Evolutionary conservation across 495 filamentous ascomycete species (phyloP).

Genomic region (Staphylotrichum tortipilum): DNA sequence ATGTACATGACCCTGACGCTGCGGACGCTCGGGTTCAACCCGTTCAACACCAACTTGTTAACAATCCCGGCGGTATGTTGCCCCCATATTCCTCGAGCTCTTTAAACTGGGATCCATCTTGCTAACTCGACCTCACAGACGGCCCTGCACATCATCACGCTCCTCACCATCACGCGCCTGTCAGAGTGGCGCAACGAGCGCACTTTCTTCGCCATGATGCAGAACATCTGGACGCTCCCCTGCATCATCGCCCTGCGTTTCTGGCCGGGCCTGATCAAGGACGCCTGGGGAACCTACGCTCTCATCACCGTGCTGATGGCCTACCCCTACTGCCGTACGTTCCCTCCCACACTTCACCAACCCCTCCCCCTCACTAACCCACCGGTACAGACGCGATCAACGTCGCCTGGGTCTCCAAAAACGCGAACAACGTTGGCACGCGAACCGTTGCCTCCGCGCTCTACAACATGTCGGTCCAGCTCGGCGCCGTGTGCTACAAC

Average conservation of each 20-base stretch:
- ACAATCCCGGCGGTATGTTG: slow-evolving; percentile 46
- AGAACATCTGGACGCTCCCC: slow-evolving; percentile 34
- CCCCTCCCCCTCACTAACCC: neutral
- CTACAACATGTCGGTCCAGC: slow-evolving; percentile 46
- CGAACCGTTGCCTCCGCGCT: slow-evolving; percentile 53
- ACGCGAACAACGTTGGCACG: slow-evolving; percentile 46
- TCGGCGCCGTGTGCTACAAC: neutral
- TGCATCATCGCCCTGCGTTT: slow-evolving; percentile 45
- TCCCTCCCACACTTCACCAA: slow-evolving; percentile 5
- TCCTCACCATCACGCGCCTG: slow-evolving; percentile 29
- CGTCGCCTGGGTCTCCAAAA: slow-evolving; percentile 11
- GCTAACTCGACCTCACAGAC: neutral
- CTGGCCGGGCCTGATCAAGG: slow-evolving; percentile 6
- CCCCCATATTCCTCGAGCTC: neutral
- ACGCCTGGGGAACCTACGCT: slow-evolving; percentile 5
- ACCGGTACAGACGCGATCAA: slow-evolving; percentile 7
- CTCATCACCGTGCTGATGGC: slow-evolving; percentile 46
- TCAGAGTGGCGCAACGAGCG: slow-evolving; percentile 35
- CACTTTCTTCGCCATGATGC: slow-evolving; percentile 11
- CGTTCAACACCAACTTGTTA: slow-evolving; percentile 61
- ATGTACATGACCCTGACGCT: slow-evolving; percentile 57
- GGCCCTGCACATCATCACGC: slow-evolving; percentile 36
- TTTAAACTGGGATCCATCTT: neutral
- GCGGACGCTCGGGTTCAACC: slow-evolving; percentile 52
- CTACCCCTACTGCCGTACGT: slow-evolving; percentile 45